Evolutionary conservation across 2,329 filamentous ascomycete species (phyloP).

Genomic region (Capronia epimyces): DNA sequence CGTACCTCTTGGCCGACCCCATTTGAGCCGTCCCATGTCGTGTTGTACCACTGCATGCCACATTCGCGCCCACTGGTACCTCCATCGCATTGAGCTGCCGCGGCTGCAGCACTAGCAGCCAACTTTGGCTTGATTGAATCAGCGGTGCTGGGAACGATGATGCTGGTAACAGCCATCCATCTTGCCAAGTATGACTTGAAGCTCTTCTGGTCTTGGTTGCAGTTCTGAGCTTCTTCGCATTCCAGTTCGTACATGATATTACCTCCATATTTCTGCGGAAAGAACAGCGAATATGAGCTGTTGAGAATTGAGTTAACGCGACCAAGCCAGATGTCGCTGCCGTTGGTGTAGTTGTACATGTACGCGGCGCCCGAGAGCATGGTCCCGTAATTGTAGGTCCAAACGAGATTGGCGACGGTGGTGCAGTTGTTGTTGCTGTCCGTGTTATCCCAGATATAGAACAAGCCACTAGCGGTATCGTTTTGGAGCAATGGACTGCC

Average conservation of each 20-base stretch:
- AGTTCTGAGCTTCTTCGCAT: slow-evolving; percentile 51
- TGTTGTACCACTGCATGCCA: slow-evolving; percentile 39
- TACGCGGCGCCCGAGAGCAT: slow-evolving; percentile 51
- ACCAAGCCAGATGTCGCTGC: slow-evolving; percentile 48
- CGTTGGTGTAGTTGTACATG: slow-evolving; percentile 50
- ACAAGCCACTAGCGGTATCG: slow-evolving; percentile 46
- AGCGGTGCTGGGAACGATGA: slow-evolving; percentile 53
- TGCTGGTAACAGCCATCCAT: slow-evolving; percentile 53
- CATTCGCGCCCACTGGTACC: slow-evolving; percentile 45
- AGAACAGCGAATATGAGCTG: slow-evolving; percentile 48
- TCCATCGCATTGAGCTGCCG: slow-evolving; percentile 51
- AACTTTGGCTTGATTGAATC: slow-evolving; percentile 49
- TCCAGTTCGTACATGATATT: slow-evolving; percentile 55
- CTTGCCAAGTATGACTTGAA: slow-evolving; percentile 62
- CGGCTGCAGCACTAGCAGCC: slow-evolving; percentile 48
- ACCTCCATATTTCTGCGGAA: slow-evolving; percentile 42
- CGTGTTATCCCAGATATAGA: slow-evolving; percentile 52
- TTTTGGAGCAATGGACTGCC: slow-evolving; percentile 32
- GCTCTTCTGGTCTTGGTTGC: slow-evolving; percentile 57
- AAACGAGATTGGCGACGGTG: slow-evolving; percentile 47
- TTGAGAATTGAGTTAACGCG: slow-evolving; percentile 51
- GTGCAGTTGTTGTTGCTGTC: slow-evolving; percentile 49
- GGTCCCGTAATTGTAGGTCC: slow-evolving; percentile 54
- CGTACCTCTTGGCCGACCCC: slow-evolving; percentile 41
- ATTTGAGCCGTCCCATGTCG: slow-evolving; percentile 35